Percentiles rank a stretch among this genome's conserved stretches.
Evolutionary conservation across 2,329 filamentous ascomycete genomes (phyloP).

Genomic region (Penicillium sp.): DNA sequence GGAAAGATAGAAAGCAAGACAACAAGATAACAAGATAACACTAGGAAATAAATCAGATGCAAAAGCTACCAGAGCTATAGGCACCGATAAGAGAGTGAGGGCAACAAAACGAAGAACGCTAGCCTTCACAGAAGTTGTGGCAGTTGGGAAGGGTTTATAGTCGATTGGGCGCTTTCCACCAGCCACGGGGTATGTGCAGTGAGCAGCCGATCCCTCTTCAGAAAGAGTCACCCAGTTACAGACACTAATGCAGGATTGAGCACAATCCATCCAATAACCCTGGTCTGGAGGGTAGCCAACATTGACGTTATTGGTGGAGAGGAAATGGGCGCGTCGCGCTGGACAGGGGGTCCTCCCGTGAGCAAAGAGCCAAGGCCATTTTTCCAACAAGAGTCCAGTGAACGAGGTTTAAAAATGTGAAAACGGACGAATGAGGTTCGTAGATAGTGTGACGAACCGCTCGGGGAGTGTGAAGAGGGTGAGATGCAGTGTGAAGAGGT

Average conservation of each 20-base stretch:
- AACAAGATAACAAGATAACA: constrained; percentile 20
- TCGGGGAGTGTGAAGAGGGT: constrained; percentile 5
- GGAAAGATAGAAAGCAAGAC: constrained; percentile 6
- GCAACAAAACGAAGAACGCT: constrained; percentile 27
- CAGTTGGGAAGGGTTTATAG: constrained; percentile 32
- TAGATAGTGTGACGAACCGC: constrained; percentile 23
- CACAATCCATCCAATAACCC: constrained; percentile 20
- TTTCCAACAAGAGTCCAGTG: constrained; percentile 7
- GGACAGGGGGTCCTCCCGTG: constrained; percentile 2
- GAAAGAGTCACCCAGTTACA: constrained; percentile 17
- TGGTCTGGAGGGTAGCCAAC: neutral
- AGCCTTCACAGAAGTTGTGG: constrained; percentile 14
- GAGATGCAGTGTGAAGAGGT: constrained; percentile 10
- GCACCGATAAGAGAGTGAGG: constrained; percentile 21
- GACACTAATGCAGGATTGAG: constrained; percentile 33
- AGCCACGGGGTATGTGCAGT: constrained; percentile 14
- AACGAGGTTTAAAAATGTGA: constrained; percentile 1
- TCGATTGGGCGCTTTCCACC: constrained; percentile 16
- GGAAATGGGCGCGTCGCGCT: constrained; percentile 21
- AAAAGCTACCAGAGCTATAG: constrained; percentile 36
- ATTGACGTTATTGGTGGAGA: constrained; percentile 13
- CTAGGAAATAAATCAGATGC: constrained; percentile 22
- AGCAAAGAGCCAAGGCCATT: constrained; percentile 14
- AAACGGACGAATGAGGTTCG: constrained; percentile 10
- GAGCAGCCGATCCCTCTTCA: constrained; percentile 16